Conservation (phyloP, 306 rosid species). For the Bauhinia variegata region DNA sequence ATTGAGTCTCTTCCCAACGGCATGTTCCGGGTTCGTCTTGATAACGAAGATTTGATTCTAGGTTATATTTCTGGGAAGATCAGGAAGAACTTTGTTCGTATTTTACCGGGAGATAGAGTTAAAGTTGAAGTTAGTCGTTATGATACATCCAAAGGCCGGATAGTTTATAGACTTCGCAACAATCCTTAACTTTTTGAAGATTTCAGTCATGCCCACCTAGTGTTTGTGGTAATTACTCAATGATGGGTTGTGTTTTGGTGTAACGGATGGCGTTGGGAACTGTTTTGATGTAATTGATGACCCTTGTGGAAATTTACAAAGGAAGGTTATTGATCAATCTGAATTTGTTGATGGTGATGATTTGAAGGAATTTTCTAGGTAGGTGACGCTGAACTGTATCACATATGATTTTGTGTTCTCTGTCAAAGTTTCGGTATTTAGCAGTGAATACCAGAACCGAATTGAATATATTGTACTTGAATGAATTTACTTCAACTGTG, state of each 20-base stretch:
- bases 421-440: not conserved
- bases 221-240: slow-evolving; percentile 36
- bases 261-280: not conserved
- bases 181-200: not conserved
- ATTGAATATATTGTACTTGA: not conserved
- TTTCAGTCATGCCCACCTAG: not conserved
- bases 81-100: slow-evolving; percentile 50
- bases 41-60: slow-evolving; percentile 52
- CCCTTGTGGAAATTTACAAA: not conserved
- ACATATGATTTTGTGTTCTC: not conserved
- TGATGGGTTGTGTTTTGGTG: not conserved
- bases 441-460: not conserved
- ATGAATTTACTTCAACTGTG: not conserved
- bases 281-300: not conserved
- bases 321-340: slow-evolving; percentile 5
- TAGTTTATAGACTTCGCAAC: slow-evolving; percentile 46
- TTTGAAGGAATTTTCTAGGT: not conserved
- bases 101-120: slow-evolving; percentile 56
- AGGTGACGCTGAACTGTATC: slow-evolving; percentile 7
- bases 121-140: slow-evolving; percentile 58
- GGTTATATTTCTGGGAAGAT: slow-evolving; percentile 59
- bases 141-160: slow-evolving; percentile 57
- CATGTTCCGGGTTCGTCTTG: slow-evolving; percentile 58
- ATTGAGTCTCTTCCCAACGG: slow-evolving; percentile 59
- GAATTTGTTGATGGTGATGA: slow-evolving; percentile 1